Evolutionary conservation across 371 early-diverging fungal genomes (phyloP).

Genomic region (Rhizopus stolonifer): DNA sequence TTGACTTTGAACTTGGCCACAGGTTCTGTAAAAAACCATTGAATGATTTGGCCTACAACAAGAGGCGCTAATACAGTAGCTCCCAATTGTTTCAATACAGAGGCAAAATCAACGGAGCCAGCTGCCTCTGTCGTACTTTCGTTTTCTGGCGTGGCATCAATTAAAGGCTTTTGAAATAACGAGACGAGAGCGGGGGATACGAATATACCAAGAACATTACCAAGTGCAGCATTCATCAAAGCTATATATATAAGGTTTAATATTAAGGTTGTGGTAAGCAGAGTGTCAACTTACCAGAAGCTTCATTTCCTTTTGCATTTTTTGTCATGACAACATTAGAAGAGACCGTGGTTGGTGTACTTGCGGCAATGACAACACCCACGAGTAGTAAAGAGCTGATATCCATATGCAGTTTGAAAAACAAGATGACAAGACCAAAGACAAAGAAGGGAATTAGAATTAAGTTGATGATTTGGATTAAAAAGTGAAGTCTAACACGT

Average conservation of each 20-base stretch:
- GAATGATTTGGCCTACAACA: conserved; percentile 66
- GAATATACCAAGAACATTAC: conserved; percentile 74
- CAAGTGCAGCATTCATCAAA: conserved; percentile 70
- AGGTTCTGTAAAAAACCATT: conserved; percentile 52
- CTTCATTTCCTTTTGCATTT: conserved; percentile 71
- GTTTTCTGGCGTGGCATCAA: conserved; percentile 44
- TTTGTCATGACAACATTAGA: conserved; percentile 82
- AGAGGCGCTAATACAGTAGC: conserved; percentile 66
- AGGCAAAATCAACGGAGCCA: conserved; percentile 49
- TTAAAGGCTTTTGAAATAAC: conserved; percentile 36
- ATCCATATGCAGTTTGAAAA: conserved; percentile 42
- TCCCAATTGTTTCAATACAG: conserved; percentile 60
- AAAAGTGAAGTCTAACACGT: conserved; percentile 61
- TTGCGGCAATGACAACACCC: conserved; percentile 67
- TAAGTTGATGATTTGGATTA: conserved; percentile 64
- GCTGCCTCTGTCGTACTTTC: conserved; percentile 36
- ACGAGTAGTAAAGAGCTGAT: conserved; percentile 59
- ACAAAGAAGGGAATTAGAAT: conserved; percentile 67
- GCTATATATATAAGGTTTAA: conserved; percentile 23
- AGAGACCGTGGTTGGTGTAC: conserved; percentile 77
- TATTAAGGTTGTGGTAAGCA: not conserved
- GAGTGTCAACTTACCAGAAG: conserved; percentile 36
- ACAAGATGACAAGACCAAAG: conserved; percentile 56
- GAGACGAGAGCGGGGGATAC: conserved; percentile 62
- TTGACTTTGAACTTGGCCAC: conserved; percentile 53